phyloP scores from a whole-genome alignment of 1,139 yeast species.

The Suhomyces coccinellae region DNA sequence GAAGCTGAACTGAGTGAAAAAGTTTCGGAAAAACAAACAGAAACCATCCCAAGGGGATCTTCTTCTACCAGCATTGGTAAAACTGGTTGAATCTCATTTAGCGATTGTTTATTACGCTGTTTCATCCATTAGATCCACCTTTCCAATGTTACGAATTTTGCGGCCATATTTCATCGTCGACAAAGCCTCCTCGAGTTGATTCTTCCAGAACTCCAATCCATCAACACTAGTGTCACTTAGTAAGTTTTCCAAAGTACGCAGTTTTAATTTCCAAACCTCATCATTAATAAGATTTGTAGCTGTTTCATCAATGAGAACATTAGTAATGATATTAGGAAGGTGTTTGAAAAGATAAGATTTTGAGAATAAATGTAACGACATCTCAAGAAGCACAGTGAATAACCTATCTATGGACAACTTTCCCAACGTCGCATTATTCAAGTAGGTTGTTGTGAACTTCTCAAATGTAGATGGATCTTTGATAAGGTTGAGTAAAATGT shows the following conservation, averaged over 20 bases:
- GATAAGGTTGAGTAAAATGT: slow-evolving; percentile 32
- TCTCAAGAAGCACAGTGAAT: slow-evolving; percentile 23
- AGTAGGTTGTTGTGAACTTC: slow-evolving; percentile 16
- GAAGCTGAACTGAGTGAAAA: not conserved
- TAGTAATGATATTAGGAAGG: slow-evolving; percentile 29
- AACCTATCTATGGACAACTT: slow-evolving; percentile 29
- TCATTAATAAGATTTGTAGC: slow-evolving; percentile 19
- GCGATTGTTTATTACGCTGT: slow-evolving; percentile 12
- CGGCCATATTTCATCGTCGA: slow-evolving; percentile 35
- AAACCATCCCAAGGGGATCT: too few relatives aligned
- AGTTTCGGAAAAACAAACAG: not conserved
- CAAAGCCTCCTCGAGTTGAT: slow-evolving; percentile 23
- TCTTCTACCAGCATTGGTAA: too few relatives aligned
- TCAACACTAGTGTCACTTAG: slow-evolving; percentile 19
- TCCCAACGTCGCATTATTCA: slow-evolving; percentile 22
- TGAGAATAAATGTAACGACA: slow-evolving; percentile 30
- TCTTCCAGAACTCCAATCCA: slow-evolving; percentile 29
- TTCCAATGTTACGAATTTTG: slow-evolving; percentile 21
- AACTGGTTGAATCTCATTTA: too few relatives aligned
- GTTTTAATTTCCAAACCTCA: slow-evolving; percentile 31
- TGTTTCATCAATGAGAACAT: slow-evolving; percentile 11
- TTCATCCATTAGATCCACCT: slow-evolving; percentile 33
- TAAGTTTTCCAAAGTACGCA: slow-evolving; percentile 27
- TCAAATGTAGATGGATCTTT: slow-evolving; percentile 22
- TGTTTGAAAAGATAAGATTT: slow-evolving; percentile 26